These are phyloP conservation scores for Phyllosticta paracitricarpa DNA, from an alignment of 2,329 filamentous ascomycete genomes.

Conservation along the genomic window DNA sequence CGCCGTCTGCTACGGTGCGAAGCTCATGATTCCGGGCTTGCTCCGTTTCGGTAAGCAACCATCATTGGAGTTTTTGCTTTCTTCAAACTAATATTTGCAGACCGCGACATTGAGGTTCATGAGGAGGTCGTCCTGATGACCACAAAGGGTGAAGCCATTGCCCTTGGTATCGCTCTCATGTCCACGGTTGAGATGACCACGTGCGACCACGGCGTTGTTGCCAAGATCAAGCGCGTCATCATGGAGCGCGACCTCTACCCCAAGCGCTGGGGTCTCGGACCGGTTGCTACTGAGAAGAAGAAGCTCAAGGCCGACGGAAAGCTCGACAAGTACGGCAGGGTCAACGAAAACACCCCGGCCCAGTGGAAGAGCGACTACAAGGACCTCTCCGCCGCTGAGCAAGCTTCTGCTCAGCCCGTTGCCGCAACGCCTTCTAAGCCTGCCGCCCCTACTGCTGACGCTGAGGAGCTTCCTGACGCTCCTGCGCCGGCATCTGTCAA, in stretches of 20 bases:
- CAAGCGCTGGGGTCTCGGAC: constrained; percentile 89
- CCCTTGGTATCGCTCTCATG: constrained; percentile 94
- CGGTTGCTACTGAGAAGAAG: constrained; percentile 94
- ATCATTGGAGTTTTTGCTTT: not conserved
- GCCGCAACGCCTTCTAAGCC: constrained; percentile 25
- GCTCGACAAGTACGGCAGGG: constrained; percentile 91
- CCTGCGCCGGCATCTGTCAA: constrained; percentile 16
- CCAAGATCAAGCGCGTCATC: constrained; percentile 98
- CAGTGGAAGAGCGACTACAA: constrained; percentile 92
- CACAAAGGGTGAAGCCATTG: constrained; percentile 97
- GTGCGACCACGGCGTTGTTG: constrained; percentile 94
- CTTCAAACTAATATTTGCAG: constrained; percentile 34
- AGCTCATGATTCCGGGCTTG: constrained; percentile 96
- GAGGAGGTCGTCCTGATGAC: constrained; percentile 98
- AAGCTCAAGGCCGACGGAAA: constrained; percentile 98
- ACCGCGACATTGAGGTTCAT: constrained; percentile 82
- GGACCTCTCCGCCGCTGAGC: constrained; percentile 47
- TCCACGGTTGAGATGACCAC: constrained; percentile 93
- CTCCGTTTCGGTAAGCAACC: constrained; percentile 66
- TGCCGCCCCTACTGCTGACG: constrained; percentile 22
- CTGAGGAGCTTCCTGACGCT: constrained; percentile 16
- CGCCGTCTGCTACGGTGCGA: constrained; percentile 95
- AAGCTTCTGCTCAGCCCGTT: constrained; percentile 14
- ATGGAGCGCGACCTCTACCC: constrained; percentile 99
- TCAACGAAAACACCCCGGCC: constrained; percentile 86